Conservation (phyloP, 2,329 filamentous ascomycete genomes). For the Ophiosphaerella narmari region DNA sequence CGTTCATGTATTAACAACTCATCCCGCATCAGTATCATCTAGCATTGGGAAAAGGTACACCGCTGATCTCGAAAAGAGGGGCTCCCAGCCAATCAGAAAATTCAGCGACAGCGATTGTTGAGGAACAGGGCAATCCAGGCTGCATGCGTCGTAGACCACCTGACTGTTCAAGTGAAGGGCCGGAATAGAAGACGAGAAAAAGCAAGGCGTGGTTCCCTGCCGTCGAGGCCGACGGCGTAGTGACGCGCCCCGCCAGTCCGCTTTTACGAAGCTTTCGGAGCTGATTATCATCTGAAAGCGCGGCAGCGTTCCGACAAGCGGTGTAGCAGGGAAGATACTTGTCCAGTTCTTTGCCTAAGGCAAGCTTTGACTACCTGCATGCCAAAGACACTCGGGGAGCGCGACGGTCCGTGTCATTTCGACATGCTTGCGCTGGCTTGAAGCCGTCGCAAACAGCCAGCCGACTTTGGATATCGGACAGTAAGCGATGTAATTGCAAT, state of each 20-base stretch:
- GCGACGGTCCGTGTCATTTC: slow-evolving; percentile 28
- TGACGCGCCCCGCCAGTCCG: neutral
- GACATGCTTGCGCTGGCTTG: slow-evolving; percentile 3
- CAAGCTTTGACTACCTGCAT: slow-evolving; percentile 20
- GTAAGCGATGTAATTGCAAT: slow-evolving; percentile 11
- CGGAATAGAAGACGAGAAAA: slow-evolving; percentile 18
- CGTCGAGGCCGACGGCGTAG: neutral
- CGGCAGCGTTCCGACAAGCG: slow-evolving; percentile 15
- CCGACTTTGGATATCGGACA: slow-evolving; percentile 18
- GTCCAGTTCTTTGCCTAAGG: slow-evolving; percentile 21
- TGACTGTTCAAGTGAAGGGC: slow-evolving; percentile 29
- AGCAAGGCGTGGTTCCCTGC: slow-evolving; percentile 19
- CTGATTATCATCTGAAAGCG: neutral
- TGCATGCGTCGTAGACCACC: slow-evolving; percentile 39
- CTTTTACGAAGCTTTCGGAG: neutral
- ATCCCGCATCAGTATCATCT: slow-evolving; percentile 27
- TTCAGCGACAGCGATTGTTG: slow-evolving; percentile 29
- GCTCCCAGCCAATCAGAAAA: slow-evolving; percentile 32
- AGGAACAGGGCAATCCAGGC: slow-evolving; percentile 31
- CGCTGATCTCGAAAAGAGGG: slow-evolving; percentile 33
- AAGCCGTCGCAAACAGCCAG: slow-evolving; percentile 6
- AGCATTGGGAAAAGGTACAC: slow-evolving; percentile 24
- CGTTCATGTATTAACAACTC: slow-evolving; percentile 34
- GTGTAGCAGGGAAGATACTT: slow-evolving; percentile 24
- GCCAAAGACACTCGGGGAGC: slow-evolving; percentile 18